phyloP scores from a whole-genome alignment of 768 basidiomycete species.

The Amylocystis lapponica region DNA sequence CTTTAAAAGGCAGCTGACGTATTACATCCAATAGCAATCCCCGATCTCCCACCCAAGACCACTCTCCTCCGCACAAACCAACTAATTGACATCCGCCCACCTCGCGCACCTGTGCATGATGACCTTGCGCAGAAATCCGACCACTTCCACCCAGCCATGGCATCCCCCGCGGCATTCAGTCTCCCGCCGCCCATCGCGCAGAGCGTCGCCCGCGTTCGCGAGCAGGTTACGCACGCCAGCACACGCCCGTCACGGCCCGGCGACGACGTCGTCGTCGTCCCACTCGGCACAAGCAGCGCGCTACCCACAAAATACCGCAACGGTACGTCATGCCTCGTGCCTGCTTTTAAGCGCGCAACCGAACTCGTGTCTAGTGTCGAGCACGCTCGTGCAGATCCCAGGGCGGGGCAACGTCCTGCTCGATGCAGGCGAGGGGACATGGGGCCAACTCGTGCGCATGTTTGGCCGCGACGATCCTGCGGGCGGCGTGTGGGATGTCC shows the following conservation, averaged over 20 bases:
- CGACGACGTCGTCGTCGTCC: slow-evolving; percentile 60
- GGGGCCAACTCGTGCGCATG: slow-evolving; percentile 78
- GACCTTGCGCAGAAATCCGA: slow-evolving; percentile 22
- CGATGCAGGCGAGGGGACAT: slow-evolving; percentile 89
- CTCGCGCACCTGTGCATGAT: slow-evolving; percentile 34
- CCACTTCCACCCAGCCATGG: slow-evolving; percentile 25
- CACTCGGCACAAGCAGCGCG: slow-evolving; percentile 88
- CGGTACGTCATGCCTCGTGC: slow-evolving; percentile 38
- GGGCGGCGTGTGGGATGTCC: slow-evolving; percentile 46
- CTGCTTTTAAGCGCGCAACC: neutral
- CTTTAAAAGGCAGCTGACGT: neutral
- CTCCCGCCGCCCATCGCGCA: slow-evolving; percentile 26
- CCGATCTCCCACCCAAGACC: slow-evolving; percentile 43
- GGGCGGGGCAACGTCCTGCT: slow-evolving; percentile 69
- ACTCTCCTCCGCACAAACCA: slow-evolving; percentile 37
- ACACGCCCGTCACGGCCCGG: slow-evolving; percentile 31
- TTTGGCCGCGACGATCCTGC: slow-evolving; percentile 49
- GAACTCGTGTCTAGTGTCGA: slow-evolving; percentile 49
- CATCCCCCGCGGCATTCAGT: slow-evolving; percentile 9
- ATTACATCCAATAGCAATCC: slow-evolving; percentile 19
- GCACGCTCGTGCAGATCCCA: slow-evolving; percentile 75
- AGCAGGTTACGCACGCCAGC: slow-evolving; percentile 4
- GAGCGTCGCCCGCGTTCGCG: slow-evolving; percentile 36
- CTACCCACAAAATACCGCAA: slow-evolving; percentile 84
- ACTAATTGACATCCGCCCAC: slow-evolving; percentile 42